These are phyloP conservation scores for Hypoxylon perforatum DNA, from an alignment of 495 filamentous ascomycete genomes.

Conservation along the genomic window DNA sequence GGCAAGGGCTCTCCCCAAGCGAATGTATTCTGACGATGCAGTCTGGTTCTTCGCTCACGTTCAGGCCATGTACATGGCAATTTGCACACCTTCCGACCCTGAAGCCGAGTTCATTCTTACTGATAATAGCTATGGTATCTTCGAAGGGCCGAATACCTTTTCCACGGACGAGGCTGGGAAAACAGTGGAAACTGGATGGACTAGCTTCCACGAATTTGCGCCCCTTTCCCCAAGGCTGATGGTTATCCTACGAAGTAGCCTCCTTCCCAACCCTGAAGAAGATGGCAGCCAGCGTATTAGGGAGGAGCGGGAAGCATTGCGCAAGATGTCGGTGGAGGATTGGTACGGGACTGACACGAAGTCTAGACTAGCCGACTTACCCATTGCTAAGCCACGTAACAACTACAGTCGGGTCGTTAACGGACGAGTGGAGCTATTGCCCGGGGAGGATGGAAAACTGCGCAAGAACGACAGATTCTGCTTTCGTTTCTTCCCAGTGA, in stretches of 20 bases:
- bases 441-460: no score
- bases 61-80: slow-evolving; percentile 54
- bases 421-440: no score
- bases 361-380: neutral
- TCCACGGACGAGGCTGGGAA: slow-evolving; percentile 34
- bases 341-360: neutral
- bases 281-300: slow-evolving; percentile 19
- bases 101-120: slow-evolving; percentile 63
- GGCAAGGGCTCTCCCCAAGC: slow-evolving; percentile 43
- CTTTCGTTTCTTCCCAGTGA: no score
- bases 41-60: slow-evolving; percentile 54
- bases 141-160: slow-evolving; percentile 57
- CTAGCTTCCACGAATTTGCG: slow-evolving; percentile 56
- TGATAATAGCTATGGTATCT: slow-evolving; percentile 57
- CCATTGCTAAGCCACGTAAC: no score
- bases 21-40: slow-evolving; percentile 57
- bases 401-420: no score
- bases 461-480: no score
- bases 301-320: slow-evolving; percentile 3
- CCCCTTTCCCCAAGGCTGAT: slow-evolving; percentile 63
- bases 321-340: slow-evolving; percentile 15
- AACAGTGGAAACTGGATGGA: neutral
- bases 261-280: slow-evolving; percentile 40
- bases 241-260: slow-evolving; percentile 54
- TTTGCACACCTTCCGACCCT: slow-evolving; percentile 53